Evolutionary conservation across 805 yeast genomes (phyloP), one percentile per base, ranked within the genome.

Genomic region (Metschnikowia kofuensis): DNA sequence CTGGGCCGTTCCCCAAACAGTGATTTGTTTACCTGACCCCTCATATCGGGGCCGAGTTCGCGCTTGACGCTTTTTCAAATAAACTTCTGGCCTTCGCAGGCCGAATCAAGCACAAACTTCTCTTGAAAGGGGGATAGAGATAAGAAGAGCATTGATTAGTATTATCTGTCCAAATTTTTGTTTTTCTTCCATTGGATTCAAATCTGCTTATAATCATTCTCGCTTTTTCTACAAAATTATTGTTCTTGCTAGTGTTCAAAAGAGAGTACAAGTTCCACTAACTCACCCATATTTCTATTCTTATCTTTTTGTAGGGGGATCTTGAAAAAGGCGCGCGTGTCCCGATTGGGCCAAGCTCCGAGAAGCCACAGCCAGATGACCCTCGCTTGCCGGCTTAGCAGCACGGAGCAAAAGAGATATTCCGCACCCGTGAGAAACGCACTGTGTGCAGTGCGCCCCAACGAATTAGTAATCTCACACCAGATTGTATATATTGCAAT

Each of bases 401-500:
- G 11, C 35, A 21, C 37, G 40, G 40, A 35, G 35, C 28, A 29
- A 42, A 35, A n/a, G 12, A 14, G 35, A 15, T 27, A 28, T 35
- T 31, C 45, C 45, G 36, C 44, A 37, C 36, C 14, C 36, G 21
- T 21, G 4, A 21, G 21, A 21, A 21, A 21, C 15, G 16, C 14
- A 7, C 45, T 26, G 28, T 35, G 35, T 42, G 45, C 45, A 42
- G 26, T 4, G 16, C 29, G 21, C n/a, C 35, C 14, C 29, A 14
- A 35, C 42, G 37, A 32, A 49, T 49, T 49, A 49, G 52, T 49
- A 49, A 49, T 49, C 52, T 49, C 48, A 41, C 42, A 41, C 37
- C 46, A 34, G 39, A 11, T 29, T 37, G 40, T 49, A 49, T 49
- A 49, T 48, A 42, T 35, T 27, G 14, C 32, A 11, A 29, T n/a